Evolutionary conservation across 2,329 filamentous ascomycete species (phyloP), one percentile per base, ranked within the genome.

Genomic region (Talaromyces sp.): DNA sequence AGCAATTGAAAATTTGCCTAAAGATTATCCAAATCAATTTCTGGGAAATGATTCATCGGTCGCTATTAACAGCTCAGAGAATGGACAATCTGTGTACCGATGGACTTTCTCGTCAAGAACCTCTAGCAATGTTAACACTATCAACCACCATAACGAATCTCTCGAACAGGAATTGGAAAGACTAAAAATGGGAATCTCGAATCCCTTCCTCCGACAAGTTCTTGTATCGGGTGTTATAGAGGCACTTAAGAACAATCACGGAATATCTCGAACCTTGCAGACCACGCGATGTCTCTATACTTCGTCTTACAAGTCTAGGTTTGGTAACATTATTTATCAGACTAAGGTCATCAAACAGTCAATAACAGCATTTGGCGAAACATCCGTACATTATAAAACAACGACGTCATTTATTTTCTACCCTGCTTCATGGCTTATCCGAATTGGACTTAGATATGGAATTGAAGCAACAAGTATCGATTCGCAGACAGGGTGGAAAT

Each of bases 391-490:
- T 29, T 59, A 55, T 26, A 56, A 27, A 21, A 57, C 43, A 31
- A 60, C 21, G 26, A 60, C 53, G n/a, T 56, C 58, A 1, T 60
- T 60, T 19, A 56, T 46, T 13, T 56, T 60, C n/a, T 21, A 57
- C 11, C 54, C 58, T 10, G 53, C 54, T 21, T 53, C 43, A 56
- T 57, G 54, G 58, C 53, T 60, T 7, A 57, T 60, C 10, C 52
- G 14, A 51, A 29, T 56, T 31, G 58, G 58, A 13, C 35, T 60
- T 7, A 46, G 24, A 53, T 57, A 21, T 26, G 58, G 54, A 56
- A 52, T 60, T 31, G 58, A 56, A 46, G 32, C 49, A 1, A 56
- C 49, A 14, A 2, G 46, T 17, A 38, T 50, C 6, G 52, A 24
- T 29, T 51, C 58, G 14, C 32, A 19, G n/a, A 21, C 43, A 41